Conservation (phyloP, 2,329 filamentous ascomycete species). For the Phyllosticta capitalensis region DNA sequence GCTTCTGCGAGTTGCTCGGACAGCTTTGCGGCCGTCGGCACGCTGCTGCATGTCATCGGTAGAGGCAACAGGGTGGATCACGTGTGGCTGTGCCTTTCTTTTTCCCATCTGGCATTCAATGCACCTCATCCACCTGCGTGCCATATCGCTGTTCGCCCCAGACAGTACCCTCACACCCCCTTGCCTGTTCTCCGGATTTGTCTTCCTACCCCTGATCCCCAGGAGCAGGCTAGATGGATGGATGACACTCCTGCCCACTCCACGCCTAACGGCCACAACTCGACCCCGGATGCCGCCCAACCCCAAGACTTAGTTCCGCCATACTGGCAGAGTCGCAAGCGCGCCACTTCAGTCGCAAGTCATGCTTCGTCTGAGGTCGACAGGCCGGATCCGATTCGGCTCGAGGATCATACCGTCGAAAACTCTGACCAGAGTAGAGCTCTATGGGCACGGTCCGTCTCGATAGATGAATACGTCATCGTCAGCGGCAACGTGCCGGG, state of each 20-base stretch:
- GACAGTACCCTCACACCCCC: constrained; percentile 1
- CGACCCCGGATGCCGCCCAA: constrained; percentile 8
- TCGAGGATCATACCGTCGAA: constrained; percentile 57
- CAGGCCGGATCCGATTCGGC: constrained; percentile 41
- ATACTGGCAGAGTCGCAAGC: constrained; percentile 38
- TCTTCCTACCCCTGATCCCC: neutral
- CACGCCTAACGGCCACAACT: constrained; percentile 12
- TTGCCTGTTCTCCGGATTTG: constrained; percentile 1
- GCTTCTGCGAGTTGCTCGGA: neutral
- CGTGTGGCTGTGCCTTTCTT: constrained; percentile 3
- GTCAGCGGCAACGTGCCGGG: constrained; percentile 48
- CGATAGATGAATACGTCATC: constrained; percentile 53
- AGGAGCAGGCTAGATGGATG: constrained; percentile 27
- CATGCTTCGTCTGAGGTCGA: constrained; percentile 21
- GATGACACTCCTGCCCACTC: constrained; percentile 21
- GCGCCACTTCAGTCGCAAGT: constrained; percentile 24
- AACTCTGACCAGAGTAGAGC: constrained; percentile 45
- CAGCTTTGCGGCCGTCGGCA: neutral
- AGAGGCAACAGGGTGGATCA: neutral
- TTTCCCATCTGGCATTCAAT: neutral
- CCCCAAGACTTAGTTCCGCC: constrained; percentile 32
- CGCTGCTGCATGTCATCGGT: neutral
- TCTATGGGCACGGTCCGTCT: constrained; percentile 53
- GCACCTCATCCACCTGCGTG: neutral
- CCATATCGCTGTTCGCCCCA: constrained; percentile 1